phyloP scores from a whole-genome alignment of 2,329 filamentous ascomycete species.

The Coniochaeta sp. region DNA sequence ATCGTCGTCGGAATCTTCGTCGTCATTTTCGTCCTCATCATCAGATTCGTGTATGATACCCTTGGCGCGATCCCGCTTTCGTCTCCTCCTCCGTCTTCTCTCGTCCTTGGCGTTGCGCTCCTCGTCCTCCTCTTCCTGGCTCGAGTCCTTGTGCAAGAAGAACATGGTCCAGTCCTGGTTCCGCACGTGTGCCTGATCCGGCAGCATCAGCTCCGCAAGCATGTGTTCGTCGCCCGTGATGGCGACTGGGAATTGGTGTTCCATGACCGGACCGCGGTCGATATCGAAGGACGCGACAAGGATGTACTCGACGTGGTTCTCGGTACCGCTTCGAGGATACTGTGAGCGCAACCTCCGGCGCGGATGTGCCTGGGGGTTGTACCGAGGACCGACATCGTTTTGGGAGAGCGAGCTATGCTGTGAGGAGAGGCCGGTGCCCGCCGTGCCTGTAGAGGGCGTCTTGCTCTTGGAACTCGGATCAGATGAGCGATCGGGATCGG shows the following conservation, averaged over 20 bases:
- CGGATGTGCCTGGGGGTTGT: conserved; percentile 42
- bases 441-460: conserved; percentile 43
- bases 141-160: conserved; percentile 93
- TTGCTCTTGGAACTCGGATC: conserved; percentile 54
- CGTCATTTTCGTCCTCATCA: conserved; percentile 35
- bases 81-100: conserved; percentile 41
- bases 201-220: conserved; percentile 96
- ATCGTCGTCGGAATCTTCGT: conserved; percentile 29
- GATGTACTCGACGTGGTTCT: conserved; percentile 99
- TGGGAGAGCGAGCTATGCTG: conserved; percentile 52
- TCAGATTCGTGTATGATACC: conserved; percentile 33
- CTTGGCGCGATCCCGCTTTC: conserved; percentile 36
- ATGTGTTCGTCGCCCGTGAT: conserved; percentile 98
- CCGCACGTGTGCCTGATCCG: conserved; percentile 89
- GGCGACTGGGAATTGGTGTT: conserved; percentile 90
- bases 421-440: conserved; percentile 42
- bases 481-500: conserved; percentile 48
- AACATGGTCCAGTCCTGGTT: conserved; percentile 99
- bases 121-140: conserved; percentile 71
- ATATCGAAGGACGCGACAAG: conserved; percentile 96
- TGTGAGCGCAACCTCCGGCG: conserved; percentile 60
- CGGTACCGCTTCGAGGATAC: conserved; percentile 63
- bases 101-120: conserved; percentile 52
- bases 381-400: conserved; percentile 26
- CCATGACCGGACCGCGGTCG: conserved; percentile 93